phyloP scores from a whole-genome alignment of 176 grass and related monocot genomes.

The Elymus sibiricus region DNA sequence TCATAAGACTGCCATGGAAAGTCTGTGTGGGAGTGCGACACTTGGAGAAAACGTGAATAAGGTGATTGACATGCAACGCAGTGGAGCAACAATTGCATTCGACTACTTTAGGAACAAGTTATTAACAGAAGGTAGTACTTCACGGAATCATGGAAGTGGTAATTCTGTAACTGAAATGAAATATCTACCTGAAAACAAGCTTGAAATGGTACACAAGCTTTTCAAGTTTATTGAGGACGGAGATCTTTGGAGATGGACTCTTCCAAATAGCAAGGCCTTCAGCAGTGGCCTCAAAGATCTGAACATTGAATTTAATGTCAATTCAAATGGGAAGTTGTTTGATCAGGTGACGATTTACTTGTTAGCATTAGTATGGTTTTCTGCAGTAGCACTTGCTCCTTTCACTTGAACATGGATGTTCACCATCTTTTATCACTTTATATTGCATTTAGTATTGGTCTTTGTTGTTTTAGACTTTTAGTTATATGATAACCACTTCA shows the following conservation, averaged over 20 bases:
- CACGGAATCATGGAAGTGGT: conserved; percentile 21
- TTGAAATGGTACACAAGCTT: conserved; percentile 66
- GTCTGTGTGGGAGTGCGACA: conserved; percentile 41
- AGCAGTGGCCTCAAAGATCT: conserved; percentile 87
- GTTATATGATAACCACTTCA: background rate
- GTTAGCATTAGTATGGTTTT: background rate
- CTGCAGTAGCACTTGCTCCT: background rate
- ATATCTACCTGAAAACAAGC: conserved; percentile 52
- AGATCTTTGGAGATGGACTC: conserved; percentile 80
- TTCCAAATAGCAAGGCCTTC: conserved; percentile 83
- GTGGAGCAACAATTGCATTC: conserved; percentile 91
- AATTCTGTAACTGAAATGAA: conserved; percentile 14
- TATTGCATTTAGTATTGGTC: background rate
- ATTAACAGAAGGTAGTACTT: conserved; percentile 21
- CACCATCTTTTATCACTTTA: background rate
- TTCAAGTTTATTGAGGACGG: conserved; percentile 89
- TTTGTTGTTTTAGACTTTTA: background rate
- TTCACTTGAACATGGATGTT: background rate
- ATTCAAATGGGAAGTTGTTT: conserved; percentile 65
- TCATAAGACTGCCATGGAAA: conserved; percentile 89
- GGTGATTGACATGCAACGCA: conserved; percentile 88
- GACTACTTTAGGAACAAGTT: conserved; percentile 83
- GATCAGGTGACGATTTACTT: conserved; percentile 55
- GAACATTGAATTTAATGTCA: conserved; percentile 73
- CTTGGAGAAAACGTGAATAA: conserved; percentile 73